Base-by-base conservation (phyloP, 169 alveolate genomes). In the Babesia caballi region DNA sequence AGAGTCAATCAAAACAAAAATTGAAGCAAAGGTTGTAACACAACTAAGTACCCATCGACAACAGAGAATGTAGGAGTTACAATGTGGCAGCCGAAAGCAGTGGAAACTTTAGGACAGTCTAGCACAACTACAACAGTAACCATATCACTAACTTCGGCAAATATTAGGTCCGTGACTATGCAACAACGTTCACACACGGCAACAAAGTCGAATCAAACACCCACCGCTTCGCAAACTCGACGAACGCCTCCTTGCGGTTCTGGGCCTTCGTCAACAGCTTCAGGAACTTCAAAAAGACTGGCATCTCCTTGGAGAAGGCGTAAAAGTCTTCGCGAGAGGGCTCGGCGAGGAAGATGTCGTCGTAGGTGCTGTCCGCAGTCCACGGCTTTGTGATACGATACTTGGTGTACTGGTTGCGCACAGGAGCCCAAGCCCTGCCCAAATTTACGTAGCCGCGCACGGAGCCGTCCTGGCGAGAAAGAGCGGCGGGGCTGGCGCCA, bases 361-460 rank as follows among this genome's bases (percentile, higher is more conserved):
- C 95, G 65, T 85, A 91, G 42, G 70, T 83, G 52, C 92, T 89
- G 89, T 90, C 92, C 32, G 90, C 46, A 2, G 91, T 90, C 92
- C 90, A 71, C 35, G 95, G 95, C 59, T 90, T 84, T 25, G 94
- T 74, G 19, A 91, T 91, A 68, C 95, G 90, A 84, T 91, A 91
- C 59, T 91, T 91, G 19, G 95, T 91, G 65, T 91, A 91, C 75
- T 78, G 87, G 71, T 68, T 69, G 50, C 87, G 74, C 57, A 54
- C 66, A 28, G 87, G 87, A 27, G 28, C 35, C 87, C 87, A 78
- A 17, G 46, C 67, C 51, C 49, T 32, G 21, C 87, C 83, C 25
- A 78, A 44, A 53, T 68, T 69, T n/a, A 56, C 78, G 33, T 78
- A 78, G 17, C 12, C 12, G 25, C 87, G 63, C 4, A 27, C 2